Base-by-base conservation (phyloP, 169 alveolate species). In the Cytauxzoon felis region DNA sequence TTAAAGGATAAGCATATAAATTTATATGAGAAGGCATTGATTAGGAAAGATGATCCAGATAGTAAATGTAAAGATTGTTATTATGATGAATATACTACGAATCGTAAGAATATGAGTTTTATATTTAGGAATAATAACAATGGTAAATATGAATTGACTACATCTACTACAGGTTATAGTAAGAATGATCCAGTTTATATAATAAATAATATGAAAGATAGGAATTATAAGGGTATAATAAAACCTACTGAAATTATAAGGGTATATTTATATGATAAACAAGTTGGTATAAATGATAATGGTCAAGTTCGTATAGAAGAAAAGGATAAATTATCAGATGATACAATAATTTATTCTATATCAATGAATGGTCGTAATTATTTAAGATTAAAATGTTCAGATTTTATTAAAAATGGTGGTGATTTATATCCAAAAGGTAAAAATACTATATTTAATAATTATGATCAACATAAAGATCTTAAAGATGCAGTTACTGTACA, bases 401-500 rank as follows among this genome's bases (percentile, higher is more conserved):
- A 48, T 13, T 13, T 48, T 9, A 11, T 48, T 13, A 47, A 13
- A 47, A 16, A 48, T 9, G 13, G 19, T 13, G 45, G 45, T 13
- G 13, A 13, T 13, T 3, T 54, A n/a, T 54, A 33, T 27, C 65
- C 65, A 30, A 54, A 54, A 7, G 65, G 65, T n/a, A 54, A 54
- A 23, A 54, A 54, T 19, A 38, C 54, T 13, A 51, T 54, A 13
- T 54, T 4, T 27, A 27, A 21, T 11, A 54, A 54, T 9, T 7
- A 36, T 13, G 7, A 54, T 18, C 26, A 23, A 5, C 16, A 32
- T 3, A 21, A n/a, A 6, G 67, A 71, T 19, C 78, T 49, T 5
- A n/a, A 13, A 11, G 29, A 32, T 18, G 2, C 63, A 18, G 43
- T 24, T 16, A 51, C 60, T 4, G 27, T 13, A 19, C 78, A 61